Conservation (phyloP, 306 rosid species). For the Cicer yamashitae region DNA sequence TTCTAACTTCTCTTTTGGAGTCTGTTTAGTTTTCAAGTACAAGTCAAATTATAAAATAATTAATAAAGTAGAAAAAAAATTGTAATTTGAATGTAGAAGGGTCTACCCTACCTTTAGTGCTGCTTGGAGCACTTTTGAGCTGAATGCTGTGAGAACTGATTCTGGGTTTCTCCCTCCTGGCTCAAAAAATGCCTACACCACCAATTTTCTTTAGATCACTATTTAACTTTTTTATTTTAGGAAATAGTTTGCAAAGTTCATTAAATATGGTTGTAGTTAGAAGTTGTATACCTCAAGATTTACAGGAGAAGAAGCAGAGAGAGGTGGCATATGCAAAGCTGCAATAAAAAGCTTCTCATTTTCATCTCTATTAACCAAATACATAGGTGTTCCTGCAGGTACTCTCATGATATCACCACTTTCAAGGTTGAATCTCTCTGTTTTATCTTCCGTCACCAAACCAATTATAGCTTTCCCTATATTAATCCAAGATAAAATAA, state of each 20-base stretch:
- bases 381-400: conserved; percentile 64
- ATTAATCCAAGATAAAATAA: neutral
- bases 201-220: no score
- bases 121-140: conserved; percentile 67
- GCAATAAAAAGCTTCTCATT: conserved; percentile 58
- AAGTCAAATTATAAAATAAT: neutral
- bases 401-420: conserved; percentile 60
- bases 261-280: neutral
- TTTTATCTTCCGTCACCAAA: conserved; percentile 53
- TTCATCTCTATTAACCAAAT: conserved; percentile 66
- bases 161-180: conserved; percentile 64
- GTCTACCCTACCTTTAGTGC: conserved; percentile 52
- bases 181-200: conserved; percentile 55
- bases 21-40: conserved; percentile 43
- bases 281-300: conserved; percentile 51
- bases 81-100: neutral
- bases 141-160: conserved; percentile 68
- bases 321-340: conserved; percentile 42
- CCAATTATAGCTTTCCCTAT: conserved; percentile 65
- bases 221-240: no score
- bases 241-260: no score
- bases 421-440: conserved; percentile 58
- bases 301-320: conserved; percentile 54
- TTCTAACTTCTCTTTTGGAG: conserved; percentile 43
- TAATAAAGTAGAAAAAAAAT: neutral